Evolutionary conservation across 257 asterid genomes (phyloP).

Genomic region (Petunia secreta): DNA sequence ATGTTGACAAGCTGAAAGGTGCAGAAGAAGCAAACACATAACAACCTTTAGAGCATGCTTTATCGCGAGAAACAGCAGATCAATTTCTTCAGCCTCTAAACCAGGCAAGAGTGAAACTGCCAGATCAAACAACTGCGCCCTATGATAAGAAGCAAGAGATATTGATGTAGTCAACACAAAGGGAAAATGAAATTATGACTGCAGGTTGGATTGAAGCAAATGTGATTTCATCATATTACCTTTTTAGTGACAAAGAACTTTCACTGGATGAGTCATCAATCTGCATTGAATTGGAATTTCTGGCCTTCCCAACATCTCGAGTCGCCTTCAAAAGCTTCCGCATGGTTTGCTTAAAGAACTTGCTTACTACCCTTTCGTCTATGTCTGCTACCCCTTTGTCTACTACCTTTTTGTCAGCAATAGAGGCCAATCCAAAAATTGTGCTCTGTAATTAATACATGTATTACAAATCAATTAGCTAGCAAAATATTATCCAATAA

Average conservation of each 20-base stretch:
- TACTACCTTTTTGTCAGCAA: conserved; percentile 59
- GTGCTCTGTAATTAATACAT: conserved; percentile 53
- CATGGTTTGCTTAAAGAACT: conserved; percentile 63
- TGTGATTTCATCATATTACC: conserved; percentile 48
- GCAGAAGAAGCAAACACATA: neutral
- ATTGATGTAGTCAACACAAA: conserved; percentile 1
- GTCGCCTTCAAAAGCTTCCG: conserved; percentile 65
- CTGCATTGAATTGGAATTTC: conserved; percentile 62
- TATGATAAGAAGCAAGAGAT: conserved; percentile 37
- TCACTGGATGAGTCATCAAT: conserved; percentile 56
- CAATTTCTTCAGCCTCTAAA: conserved; percentile 66
- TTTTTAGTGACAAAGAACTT: conserved; percentile 50
- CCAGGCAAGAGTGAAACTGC: conserved; percentile 90
- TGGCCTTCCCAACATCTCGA: conserved; percentile 49
- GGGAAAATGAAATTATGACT: neutral
- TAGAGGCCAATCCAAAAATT: conserved; percentile 76
- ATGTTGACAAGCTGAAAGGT: neutral
- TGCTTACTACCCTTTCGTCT: conserved; percentile 34
- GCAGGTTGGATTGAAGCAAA: neutral
- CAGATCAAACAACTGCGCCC: conserved; percentile 82
- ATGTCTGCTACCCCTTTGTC: too few relatives aligned
- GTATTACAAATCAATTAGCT: neutral
- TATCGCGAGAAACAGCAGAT: conserved; percentile 57
- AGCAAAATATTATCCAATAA: conserved; percentile 5
- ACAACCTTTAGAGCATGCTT: conserved; percentile 71